A percentile compares a stretch with the other conserved stretches of the same genome.
These are phyloP conservation scores for Salvia sclarea DNA, from an alignment of 305 asterid species.

Conservation along the genomic window DNA sequence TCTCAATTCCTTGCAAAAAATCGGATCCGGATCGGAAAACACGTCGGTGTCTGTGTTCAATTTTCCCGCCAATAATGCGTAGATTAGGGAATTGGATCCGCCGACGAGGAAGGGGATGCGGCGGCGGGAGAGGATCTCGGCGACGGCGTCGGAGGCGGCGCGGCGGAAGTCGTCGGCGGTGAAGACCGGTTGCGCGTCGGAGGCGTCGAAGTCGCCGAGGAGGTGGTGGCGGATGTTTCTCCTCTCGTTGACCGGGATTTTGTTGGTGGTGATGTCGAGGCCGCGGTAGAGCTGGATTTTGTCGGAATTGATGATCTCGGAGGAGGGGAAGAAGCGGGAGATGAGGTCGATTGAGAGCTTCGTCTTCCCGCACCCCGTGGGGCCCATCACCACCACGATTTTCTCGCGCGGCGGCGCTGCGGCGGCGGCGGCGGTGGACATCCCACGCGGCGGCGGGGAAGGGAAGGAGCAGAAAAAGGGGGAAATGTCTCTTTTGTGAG, in stretches of 20 bases:
- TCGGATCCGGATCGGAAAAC: slow-evolving; percentile 41
- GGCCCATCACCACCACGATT: slow-evolving; percentile 71
- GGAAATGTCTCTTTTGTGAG: no score
- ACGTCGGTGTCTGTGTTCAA: slow-evolving; percentile 53
- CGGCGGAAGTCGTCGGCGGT: slow-evolving; percentile 61
- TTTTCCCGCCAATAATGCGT: slow-evolving; percentile 53
- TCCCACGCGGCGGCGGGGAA: no score
- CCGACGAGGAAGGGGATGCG: slow-evolving; percentile 70
- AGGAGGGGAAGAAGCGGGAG: slow-evolving; percentile 53
- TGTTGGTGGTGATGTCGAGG: slow-evolving; percentile 76
- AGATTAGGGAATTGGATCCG: slow-evolving; percentile 82
- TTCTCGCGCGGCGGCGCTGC: slow-evolving; percentile 41
- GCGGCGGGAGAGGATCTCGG: slow-evolving; percentile 42
- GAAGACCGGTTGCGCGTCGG: slow-evolving; percentile 62
- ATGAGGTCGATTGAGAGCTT: slow-evolving; percentile 75
- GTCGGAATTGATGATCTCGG: slow-evolving; percentile 85
- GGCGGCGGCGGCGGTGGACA: slow-evolving; percentile 30
- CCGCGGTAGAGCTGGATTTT: slow-evolving; percentile 77
- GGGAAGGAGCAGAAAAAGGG: no score
- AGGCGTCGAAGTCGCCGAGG: slow-evolving; percentile 61
- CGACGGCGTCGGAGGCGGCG: slow-evolving; percentile 38
- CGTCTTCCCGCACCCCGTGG: slow-evolving; percentile 88
- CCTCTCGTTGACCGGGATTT: slow-evolving; percentile 56
- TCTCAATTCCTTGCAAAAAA: slow-evolving; percentile 43
- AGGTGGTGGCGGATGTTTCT: slow-evolving; percentile 67